These are phyloP conservation scores for Cryphonectria parasitica DNA, from an alignment of 2,329 filamentous ascomycete species.

Conservation along the genomic window DNA sequence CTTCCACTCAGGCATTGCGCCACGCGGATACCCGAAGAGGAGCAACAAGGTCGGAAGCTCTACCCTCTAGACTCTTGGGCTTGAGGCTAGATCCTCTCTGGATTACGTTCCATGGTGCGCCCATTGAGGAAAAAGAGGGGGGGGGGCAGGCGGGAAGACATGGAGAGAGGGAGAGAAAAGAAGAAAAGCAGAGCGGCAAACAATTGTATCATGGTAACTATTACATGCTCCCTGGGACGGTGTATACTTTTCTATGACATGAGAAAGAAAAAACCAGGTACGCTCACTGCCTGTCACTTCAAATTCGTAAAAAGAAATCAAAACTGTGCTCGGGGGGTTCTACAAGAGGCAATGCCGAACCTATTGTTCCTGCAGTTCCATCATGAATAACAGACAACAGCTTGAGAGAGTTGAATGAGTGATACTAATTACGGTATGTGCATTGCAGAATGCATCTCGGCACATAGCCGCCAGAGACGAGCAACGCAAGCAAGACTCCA, in stretches of 20 bases:
- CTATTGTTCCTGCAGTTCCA: neutral
- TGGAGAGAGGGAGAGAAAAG: too few relatives aligned
- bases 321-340: neutral
- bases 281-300: too few relatives aligned
- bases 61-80: neutral
- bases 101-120: neutral
- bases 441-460: neutral
- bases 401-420: neutral
- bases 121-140: too few relatives aligned
- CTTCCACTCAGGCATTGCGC: slow-evolving; percentile 1
- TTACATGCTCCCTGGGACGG: neutral
- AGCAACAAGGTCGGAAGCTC: neutral
- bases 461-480: neutral
- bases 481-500: slow-evolving; percentile 1
- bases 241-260: neutral
- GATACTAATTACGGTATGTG: neutral
- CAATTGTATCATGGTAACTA: neutral
- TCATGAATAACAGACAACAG: neutral
- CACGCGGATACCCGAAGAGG: neutral
- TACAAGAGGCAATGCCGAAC: neutral
- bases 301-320: too few relatives aligned
- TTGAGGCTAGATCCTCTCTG: neutral
- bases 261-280: neutral
- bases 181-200: too few relatives aligned
- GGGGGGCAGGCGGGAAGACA: too few relatives aligned